phyloP scores from a whole-genome alignment of 2,329 filamentous ascomycete species.

The Scytalidium lignicola region DNA sequence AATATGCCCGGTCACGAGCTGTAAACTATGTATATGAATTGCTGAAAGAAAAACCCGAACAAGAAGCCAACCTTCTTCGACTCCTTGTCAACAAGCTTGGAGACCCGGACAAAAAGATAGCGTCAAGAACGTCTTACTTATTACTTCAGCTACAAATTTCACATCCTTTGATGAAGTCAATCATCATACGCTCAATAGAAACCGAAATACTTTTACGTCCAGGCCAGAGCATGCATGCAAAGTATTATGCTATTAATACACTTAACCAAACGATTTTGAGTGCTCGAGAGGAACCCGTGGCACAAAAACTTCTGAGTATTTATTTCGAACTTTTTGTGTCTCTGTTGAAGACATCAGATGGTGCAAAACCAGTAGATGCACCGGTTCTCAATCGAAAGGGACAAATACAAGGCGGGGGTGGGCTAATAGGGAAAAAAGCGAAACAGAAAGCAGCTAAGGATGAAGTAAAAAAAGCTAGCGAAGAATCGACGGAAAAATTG shows the following conservation, averaged over 20 bases:
- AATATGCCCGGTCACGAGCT: constrained; percentile 82
- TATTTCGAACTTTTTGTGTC: constrained; percentile 89
- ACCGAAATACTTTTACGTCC: constrained; percentile 82
- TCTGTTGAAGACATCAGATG: constrained; percentile 60
- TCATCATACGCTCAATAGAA: constrained; percentile 81
- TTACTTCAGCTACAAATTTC: constrained; percentile 84
- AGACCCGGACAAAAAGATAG: constrained; percentile 91
- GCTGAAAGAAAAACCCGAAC: constrained; percentile 92
- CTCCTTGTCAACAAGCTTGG: constrained; percentile 95
- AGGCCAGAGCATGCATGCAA: constrained; percentile 80
- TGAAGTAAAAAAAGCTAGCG: constrained; percentile 31
- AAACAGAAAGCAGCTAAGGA: constrained; percentile 33
- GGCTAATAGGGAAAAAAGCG: constrained; percentile 46
- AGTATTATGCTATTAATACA: constrained; percentile 94
- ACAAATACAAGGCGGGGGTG: constrained; percentile 48
- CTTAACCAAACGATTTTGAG: constrained; percentile 95
- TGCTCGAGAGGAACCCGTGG: constrained; percentile 73
- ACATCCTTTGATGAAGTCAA: constrained; percentile 89
- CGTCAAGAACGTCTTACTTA: constrained; percentile 87
- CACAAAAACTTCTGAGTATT: constrained; percentile 76
- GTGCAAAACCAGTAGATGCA: constrained; percentile 28
- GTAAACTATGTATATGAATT: constrained; percentile 89
- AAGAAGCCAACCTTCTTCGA: constrained; percentile 88
- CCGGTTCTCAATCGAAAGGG: constrained; percentile 43
- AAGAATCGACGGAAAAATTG: constrained; percentile 73